phyloP scores from a whole-genome alignment of 208 protist genomes.

The Vickermania spadyakhi region DNA sequence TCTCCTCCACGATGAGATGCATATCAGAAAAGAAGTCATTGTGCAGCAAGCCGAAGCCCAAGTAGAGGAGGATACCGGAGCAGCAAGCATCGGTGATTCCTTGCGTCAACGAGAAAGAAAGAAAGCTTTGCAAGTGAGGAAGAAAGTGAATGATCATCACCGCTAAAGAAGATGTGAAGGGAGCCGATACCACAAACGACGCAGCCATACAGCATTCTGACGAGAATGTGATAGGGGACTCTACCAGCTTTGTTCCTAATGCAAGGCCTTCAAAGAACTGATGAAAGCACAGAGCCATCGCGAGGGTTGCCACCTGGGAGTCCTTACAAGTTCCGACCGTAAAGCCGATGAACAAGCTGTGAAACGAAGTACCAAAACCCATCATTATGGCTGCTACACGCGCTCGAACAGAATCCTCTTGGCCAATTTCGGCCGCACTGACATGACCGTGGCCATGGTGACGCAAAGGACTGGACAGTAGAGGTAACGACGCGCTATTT shows the following conservation, averaged over 20 bases:
- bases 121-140: conserved; percentile 16
- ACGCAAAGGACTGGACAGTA: not conserved
- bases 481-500: not conserved
- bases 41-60: conserved; percentile 41
- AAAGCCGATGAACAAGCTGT: conserved; percentile 63
- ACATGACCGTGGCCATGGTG: conserved; percentile 7
- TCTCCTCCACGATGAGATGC: conserved; percentile 18
- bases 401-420: not conserved
- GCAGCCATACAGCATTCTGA: conserved; percentile 25
- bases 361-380: conserved; percentile 47
- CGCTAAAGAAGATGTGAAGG: conserved; percentile 26
- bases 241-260: conserved; percentile 38
- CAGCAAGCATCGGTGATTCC: conserved; percentile 40
- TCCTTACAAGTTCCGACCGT: conserved; percentile 38
- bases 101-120: conserved; percentile 26
- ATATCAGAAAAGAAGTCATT: conserved; percentile 50
- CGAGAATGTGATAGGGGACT: conserved; percentile 20
- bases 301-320: conserved; percentile 23
- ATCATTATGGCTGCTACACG: conserved; percentile 29
- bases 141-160: conserved; percentile 17
- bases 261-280: conserved; percentile 65
- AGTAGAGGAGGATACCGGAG: conserved; percentile 57
- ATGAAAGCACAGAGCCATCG: conserved; percentile 50
- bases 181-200: conserved; percentile 42
- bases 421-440: not conserved